phyloP scores from a whole-genome alignment of 2,329 filamentous ascomycete species.

The Aureobasidium zeae region DNA sequence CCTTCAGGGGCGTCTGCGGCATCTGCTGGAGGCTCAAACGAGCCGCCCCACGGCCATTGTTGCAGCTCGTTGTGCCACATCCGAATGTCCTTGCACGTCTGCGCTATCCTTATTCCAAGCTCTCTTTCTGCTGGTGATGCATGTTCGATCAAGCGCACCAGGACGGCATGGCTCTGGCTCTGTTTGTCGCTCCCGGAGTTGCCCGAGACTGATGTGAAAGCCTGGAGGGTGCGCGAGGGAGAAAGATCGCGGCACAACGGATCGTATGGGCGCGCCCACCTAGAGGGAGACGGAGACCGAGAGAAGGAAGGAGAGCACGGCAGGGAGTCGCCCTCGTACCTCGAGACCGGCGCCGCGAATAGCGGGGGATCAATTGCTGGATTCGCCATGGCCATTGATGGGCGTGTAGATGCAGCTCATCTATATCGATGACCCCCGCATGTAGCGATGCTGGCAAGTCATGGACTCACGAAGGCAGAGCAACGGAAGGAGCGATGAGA shows the following conservation, averaged over 20 bases:
- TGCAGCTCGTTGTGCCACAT: slow-evolving; percentile 67
- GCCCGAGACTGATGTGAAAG: slow-evolving; percentile 42
- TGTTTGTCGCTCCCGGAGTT: slow-evolving; percentile 22
- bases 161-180: slow-evolving; percentile 29
- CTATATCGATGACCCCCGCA: no score
- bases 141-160: slow-evolving; percentile 48
- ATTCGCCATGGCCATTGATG: slow-evolving; percentile 23
- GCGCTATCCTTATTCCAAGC: slow-evolving; percentile 60
- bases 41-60: slow-evolving; percentile 50
- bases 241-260: slow-evolving; percentile 50
- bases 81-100: slow-evolving; percentile 61
- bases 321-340: neutral
- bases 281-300: slow-evolving; percentile 22
- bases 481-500: no score
- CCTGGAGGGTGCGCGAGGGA: slow-evolving; percentile 51
- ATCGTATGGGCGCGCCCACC: slow-evolving; percentile 22
- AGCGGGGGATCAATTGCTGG: slow-evolving; percentile 25
- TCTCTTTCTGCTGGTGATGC: slow-evolving; percentile 59
- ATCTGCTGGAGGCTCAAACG: slow-evolving; percentile 33
- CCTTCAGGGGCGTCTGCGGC: slow-evolving; percentile 25
- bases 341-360: slow-evolving; percentile 3
- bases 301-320: slow-evolving; percentile 21
- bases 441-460: no score
- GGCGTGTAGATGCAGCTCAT: no score
- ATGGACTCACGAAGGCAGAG: no score